phyloP scores from a whole-genome alignment of 2,329 filamentous ascomycete genomes.

The Myriosclerotinia scirpicola region DNA sequence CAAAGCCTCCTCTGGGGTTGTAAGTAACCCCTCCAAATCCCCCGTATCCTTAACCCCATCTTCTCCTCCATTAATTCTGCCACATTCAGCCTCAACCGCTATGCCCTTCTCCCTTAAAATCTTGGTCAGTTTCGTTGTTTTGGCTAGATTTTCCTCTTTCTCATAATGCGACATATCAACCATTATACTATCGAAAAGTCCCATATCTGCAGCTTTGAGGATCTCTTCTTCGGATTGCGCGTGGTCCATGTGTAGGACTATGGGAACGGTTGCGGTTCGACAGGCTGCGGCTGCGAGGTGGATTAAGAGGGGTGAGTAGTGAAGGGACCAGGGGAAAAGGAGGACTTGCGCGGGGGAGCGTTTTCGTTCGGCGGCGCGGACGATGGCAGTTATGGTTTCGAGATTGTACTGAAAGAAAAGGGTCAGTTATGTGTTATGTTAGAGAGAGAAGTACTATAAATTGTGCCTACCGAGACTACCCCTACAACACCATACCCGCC shows the following conservation, averaged over 20 bases:
- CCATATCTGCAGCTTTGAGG: constrained; percentile 56
- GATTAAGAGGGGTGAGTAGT: constrained; percentile 55
- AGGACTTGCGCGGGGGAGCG: constrained; percentile 66
- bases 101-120: constrained; percentile 58
- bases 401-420: constrained; percentile 55
- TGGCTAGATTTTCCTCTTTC: constrained; percentile 67
- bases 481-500: constrained; percentile 56
- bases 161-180: constrained; percentile 75
- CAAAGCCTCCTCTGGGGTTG: constrained; percentile 60
- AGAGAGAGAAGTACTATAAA: neutral
- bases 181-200: constrained; percentile 71
- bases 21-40: constrained; percentile 61
- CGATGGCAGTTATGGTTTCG: constrained; percentile 67
- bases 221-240: constrained; percentile 56
- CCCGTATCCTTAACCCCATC: constrained; percentile 70
- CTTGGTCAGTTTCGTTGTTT: constrained; percentile 57
- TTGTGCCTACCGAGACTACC: constrained; percentile 46
- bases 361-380: constrained; percentile 67
- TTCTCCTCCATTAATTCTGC: constrained; percentile 70
- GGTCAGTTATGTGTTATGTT: neutral
- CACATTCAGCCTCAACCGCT: constrained; percentile 66
- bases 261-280: constrained; percentile 55
- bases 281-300: constrained; percentile 56
- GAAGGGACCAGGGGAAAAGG: constrained; percentile 71
- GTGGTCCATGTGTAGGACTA: constrained; percentile 66